phyloP scores from a whole-genome alignment of 2,329 filamentous ascomycete genomes.

The Fusarium humuli region DNA sequence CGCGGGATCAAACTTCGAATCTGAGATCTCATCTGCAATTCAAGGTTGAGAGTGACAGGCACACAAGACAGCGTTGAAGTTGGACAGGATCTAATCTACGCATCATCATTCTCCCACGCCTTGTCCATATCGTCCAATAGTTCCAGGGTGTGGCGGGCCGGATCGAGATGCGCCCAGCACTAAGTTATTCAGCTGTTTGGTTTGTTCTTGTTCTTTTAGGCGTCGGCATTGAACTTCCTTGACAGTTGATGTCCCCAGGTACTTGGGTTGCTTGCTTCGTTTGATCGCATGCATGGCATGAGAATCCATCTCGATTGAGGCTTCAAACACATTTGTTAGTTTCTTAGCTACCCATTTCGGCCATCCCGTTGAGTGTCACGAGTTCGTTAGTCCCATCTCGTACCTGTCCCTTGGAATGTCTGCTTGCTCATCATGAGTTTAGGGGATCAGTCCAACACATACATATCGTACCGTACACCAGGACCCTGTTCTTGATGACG shows the following conservation, averaged over 20 bases:
- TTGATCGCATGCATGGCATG: constrained; percentile 1
- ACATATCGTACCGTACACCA: background rate
- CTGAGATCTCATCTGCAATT: constrained; percentile 7
- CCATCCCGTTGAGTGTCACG: background rate
- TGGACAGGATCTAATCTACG: constrained; percentile 37
- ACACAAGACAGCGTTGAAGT: constrained; percentile 4
- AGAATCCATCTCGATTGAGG: constrained; percentile 2
- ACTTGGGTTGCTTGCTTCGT: background rate
- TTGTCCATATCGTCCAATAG: constrained; percentile 26
- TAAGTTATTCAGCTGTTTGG: background rate
- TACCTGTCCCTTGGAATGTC: constrained; percentile 16
- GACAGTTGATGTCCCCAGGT: constrained; percentile 3
- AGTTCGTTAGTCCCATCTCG: background rate
- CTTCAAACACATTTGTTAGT: constrained; percentile 2
- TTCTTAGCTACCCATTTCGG: constrained; percentile 1
- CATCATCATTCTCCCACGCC: constrained; percentile 36
- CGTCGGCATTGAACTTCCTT: background rate
- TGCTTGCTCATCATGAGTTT: background rate
- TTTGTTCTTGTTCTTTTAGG: background rate
- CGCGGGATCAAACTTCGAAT: background rate
- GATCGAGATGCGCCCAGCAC: constrained; percentile 36
- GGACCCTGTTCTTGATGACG: constrained; percentile 27
- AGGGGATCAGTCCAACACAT: background rate
- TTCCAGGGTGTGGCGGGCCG: constrained; percentile 33
- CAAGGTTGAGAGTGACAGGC: constrained; percentile 1